Conservation (phyloP, 78 protist species). For the Dictyostelium citrinum region DNA sequence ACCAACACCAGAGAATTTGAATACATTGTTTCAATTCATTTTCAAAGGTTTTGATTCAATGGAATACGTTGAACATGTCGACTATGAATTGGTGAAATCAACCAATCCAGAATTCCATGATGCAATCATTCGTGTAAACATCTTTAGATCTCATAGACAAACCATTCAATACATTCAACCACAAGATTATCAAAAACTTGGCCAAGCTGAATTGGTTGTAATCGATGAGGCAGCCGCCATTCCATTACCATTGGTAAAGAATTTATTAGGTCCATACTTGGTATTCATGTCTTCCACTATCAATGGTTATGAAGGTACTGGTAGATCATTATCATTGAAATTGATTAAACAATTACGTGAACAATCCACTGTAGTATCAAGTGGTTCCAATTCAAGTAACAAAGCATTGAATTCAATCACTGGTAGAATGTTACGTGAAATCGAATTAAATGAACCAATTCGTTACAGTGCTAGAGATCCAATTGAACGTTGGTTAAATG, state of each 20-base stretch:
- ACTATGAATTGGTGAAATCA: conserved; percentile 94
- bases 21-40: conserved; percentile 97
- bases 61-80: conserved; percentile 93
- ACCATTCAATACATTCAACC: conserved; percentile 97
- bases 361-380: not conserved
- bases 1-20: conserved; percentile 98
- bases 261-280: conserved; percentile 93
- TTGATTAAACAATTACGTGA: conserved; percentile 95
- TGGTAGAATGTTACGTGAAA: conserved; percentile 87
- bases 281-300: conserved; percentile 95
- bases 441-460: conserved; percentile 96
- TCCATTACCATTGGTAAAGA: conserved; percentile 96
- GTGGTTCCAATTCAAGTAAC: not conserved
- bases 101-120: conserved; percentile 91
- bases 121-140: conserved; percentile 92
- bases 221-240: conserved; percentile 99
- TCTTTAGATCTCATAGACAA: conserved; percentile 97
- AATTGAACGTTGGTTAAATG: conserved; percentile 93
- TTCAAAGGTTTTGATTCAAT: conserved; percentile 95
- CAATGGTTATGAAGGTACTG: conserved; percentile 99
- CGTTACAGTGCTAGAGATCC: conserved; percentile 84
- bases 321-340: conserved; percentile 98
- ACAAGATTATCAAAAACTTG: conserved; percentile 78
- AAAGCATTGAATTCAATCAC: not conserved
- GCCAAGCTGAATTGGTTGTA: conserved; percentile 95